Base-by-base conservation (phyloP, 495 filamentous ascomycete species). In the Aspergillus cavernicola region DNA sequence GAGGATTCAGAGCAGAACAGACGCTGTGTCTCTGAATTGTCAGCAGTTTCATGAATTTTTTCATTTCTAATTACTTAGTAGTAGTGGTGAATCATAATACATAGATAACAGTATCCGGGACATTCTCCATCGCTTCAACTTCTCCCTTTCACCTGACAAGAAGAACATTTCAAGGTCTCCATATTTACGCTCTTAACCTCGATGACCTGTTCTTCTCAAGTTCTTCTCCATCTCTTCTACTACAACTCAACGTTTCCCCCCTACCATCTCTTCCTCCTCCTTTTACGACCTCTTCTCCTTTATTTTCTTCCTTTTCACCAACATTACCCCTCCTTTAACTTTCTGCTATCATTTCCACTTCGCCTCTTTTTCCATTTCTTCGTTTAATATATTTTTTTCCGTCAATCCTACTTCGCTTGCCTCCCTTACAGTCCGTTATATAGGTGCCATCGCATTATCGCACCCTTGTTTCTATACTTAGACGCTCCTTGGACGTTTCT, bases 241-340 rank as follows among this genome's bases (percentile, higher is more conserved):
- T 53, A 28, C 46, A 19, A 50, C 45, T 38, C 46, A 28, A 28
- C 40, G 10, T 26, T 54, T 32, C 36, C 44, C 37, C 56, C 23
- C 39, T 50, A 51, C 31, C 41, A 42, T n/a, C 54, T 53, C 33
- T 48, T 61, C 55, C 49, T 56, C 35, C 57, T 62, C 60, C 50
- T 61, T 53, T 36, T 43, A 47, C 46, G 19, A 16, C 41, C 32
- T 19, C 19, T 7, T 26, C 39, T 42, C 24, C 37, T 38, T 44
- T 15, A 40, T 46, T 32, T 46, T 46, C 32, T 45, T 45, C 33
- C 32, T 52, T 51, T 16, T 44, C 50, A 56, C 54, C 51, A 57
- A 55, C 48, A 50, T 58, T 58, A 61, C 59, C 56, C 58, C 49
- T 52, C 51, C 50, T 22, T 50, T 10, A 46, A 36, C 44, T 47